phyloP scores from a whole-genome alignment of 257 asterid genomes.

The Capsicum rhomboideum region DNA sequence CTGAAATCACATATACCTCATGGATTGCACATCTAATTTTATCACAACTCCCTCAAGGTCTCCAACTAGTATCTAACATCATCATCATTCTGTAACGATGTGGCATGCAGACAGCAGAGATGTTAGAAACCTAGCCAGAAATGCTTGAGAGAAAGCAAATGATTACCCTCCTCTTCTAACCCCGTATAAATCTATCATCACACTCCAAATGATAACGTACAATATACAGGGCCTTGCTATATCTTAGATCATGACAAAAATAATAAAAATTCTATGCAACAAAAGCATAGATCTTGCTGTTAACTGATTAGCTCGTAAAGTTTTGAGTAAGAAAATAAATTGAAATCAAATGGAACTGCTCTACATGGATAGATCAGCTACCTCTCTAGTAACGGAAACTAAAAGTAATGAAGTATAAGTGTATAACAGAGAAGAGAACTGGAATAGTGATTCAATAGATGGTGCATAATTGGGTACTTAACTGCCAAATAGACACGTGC shows the following conservation, averaged over 20 bases:
- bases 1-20: not conserved
- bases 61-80: not conserved
- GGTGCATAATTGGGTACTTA: conserved; percentile 33
- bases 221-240: not conserved
- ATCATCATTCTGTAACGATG: not conserved
- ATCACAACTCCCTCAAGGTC: not conserved
- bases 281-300: not conserved
- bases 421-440: not conserved
- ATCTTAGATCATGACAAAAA: not conserved
- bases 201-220: not conserved
- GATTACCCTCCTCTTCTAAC: not conserved
- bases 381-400: not conserved
- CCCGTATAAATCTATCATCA: not conserved
- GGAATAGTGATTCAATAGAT: not conserved
- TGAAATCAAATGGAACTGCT: not conserved
- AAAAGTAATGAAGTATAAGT: not conserved
- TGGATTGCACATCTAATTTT: not conserved
- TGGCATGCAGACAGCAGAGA: not conserved
- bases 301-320: not conserved
- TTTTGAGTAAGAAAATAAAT: not conserved
- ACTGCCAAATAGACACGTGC: conserved; percentile 92
- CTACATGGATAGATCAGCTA: not conserved
- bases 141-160: not conserved
- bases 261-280: not conserved
- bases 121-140: not conserved